A percentile compares a stretch with the other conserved stretches of the same genome.
Conservation (phyloP, 2,329 filamentous ascomycete genomes). For the Colletotrichum musae region DNA sequence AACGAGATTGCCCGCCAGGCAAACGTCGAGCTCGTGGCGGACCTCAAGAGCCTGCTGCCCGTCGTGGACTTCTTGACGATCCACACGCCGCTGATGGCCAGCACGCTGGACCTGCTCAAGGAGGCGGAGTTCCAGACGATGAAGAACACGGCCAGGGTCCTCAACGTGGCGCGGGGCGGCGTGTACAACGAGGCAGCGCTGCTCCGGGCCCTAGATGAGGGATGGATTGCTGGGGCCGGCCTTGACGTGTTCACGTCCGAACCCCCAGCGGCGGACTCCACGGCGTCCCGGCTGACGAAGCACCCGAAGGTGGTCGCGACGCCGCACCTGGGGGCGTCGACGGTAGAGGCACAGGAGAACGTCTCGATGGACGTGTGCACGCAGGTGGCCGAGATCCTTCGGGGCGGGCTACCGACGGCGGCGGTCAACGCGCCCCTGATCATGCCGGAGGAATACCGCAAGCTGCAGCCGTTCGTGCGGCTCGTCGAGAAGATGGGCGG, state of each 20-base stretch:
- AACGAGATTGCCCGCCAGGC: constrained; percentile 78
- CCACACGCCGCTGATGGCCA: constrained; percentile 84
- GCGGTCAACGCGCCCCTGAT: constrained; percentile 89
- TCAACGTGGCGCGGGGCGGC: constrained; percentile 86
- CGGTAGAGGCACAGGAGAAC: constrained; percentile 87
- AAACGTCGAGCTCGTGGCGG: constrained; percentile 74
- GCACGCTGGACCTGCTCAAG: constrained; percentile 81
- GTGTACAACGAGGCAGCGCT: constrained; percentile 85
- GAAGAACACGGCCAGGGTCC: constrained; percentile 80
- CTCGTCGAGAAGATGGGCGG: constrained; percentile 85
- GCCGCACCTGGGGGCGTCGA: constrained; percentile 85
- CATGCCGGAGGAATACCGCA: constrained; percentile 83
- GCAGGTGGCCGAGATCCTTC: constrained; percentile 81
- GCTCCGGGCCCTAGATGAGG: constrained; percentile 77
- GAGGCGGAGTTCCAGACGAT: constrained; percentile 77
- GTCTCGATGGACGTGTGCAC: constrained; percentile 87
- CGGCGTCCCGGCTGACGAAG: constrained; percentile 73
- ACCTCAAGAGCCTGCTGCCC: constrained; percentile 73
- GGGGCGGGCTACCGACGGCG: constrained; percentile 79
- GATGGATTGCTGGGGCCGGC: constrained; percentile 82
- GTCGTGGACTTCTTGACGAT: constrained; percentile 83
- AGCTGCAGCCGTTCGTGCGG: constrained; percentile 81
- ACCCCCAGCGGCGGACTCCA: constrained; percentile 69
- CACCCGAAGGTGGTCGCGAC: constrained; percentile 83
- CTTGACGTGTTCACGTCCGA: constrained; percentile 86